Conservation (phyloP, 73 alveolate genomes). For the Paramecium sexaurelia region DNA sequence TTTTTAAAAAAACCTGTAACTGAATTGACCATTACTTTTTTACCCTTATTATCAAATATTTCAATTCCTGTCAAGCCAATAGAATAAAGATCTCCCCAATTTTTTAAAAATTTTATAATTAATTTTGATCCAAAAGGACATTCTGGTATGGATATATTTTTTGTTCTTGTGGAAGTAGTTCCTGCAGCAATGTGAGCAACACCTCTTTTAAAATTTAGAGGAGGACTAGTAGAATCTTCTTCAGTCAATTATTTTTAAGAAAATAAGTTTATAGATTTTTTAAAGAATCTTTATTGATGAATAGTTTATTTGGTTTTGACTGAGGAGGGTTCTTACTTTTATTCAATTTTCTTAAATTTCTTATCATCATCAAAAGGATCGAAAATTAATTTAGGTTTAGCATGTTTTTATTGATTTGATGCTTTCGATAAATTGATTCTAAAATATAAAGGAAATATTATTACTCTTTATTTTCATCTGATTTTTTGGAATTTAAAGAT, state of each 20-base stretch:
- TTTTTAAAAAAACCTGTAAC: constrained; percentile 68
- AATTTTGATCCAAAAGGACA: constrained; percentile 73
- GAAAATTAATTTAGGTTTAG: constrained; percentile 2
- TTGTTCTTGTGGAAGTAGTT: background rate
- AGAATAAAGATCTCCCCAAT: constrained; percentile 84
- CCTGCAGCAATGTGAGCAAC: constrained; percentile 61
- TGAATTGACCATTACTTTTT: background rate
- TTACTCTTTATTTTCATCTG: constrained; percentile 58
- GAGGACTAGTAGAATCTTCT: background rate
- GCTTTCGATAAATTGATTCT: constrained; percentile 10
- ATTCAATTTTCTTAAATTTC: constrained; percentile 4
- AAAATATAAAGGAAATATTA: background rate
- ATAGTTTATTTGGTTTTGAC: constrained; percentile 9
- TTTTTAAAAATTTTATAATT: constrained; percentile 64
- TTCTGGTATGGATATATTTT: constrained; percentile 69
- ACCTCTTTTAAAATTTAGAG: constrained; percentile 26
- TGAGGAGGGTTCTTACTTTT: constrained; percentile 25
- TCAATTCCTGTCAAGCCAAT: constrained; percentile 84
- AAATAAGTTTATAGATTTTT: background rate
- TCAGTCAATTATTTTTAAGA: constrained; percentile 11
- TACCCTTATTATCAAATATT: constrained; percentile 75
- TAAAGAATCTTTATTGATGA: constrained; percentile 13
- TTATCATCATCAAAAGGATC: constrained; percentile 48
- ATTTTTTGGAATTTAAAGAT: constrained; percentile 47
- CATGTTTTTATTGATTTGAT: constrained; percentile 10